phyloP scores from a whole-genome alignment of 805 yeast genomes.

The Kazachstania viticola region DNA sequence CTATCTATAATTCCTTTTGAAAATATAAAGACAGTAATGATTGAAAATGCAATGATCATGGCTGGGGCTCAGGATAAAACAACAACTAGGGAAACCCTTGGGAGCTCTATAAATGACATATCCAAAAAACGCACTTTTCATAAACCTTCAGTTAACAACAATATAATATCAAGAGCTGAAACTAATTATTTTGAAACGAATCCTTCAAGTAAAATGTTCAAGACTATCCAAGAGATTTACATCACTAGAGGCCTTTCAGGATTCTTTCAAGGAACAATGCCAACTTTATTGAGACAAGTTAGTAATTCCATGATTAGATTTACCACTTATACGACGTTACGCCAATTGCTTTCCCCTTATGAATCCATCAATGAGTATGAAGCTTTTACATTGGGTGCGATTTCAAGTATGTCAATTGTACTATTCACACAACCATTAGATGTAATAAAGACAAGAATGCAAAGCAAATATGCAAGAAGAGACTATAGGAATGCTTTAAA shows the following conservation, averaged over 20 bases:
- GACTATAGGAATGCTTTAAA: constrained; percentile 52
- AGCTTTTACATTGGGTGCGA: constrained; percentile 38
- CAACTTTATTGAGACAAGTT: constrained; percentile 75
- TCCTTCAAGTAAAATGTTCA: constrained; percentile 44
- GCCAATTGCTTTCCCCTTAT: constrained; percentile 48
- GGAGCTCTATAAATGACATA: constrained; percentile 7
- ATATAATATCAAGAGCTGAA: constrained; percentile 25
- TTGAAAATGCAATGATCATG: constrained; percentile 44
- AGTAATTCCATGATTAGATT: constrained; percentile 74
- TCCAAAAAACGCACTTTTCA: constrained; percentile 18
- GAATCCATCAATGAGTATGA: constrained; percentile 27
- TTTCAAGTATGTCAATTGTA: constrained; percentile 64
- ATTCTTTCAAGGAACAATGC: constrained; percentile 68
- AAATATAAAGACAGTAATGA: constrained; percentile 67
- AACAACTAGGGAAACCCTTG: constrained; percentile 6
- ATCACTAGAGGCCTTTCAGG: constrained; percentile 62
- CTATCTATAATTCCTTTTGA: constrained; percentile 85
- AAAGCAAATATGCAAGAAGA: constrained; percentile 53
- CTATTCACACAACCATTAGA: constrained; percentile 81
- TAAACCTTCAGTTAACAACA: constrained; percentile 12
- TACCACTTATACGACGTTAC: constrained; percentile 67
- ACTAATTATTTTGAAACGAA: constrained; percentile 33
- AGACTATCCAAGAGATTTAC: constrained; percentile 56
- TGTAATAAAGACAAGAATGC: constrained; percentile 78
- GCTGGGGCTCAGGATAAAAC: constrained; percentile 8